Percentiles rank a stretch among this genome's conserved stretches.
These are phyloP conservation scores for Daucus carota DNA, from an alignment of 129 eudicot genomes.

Conservation along the genomic window DNA sequence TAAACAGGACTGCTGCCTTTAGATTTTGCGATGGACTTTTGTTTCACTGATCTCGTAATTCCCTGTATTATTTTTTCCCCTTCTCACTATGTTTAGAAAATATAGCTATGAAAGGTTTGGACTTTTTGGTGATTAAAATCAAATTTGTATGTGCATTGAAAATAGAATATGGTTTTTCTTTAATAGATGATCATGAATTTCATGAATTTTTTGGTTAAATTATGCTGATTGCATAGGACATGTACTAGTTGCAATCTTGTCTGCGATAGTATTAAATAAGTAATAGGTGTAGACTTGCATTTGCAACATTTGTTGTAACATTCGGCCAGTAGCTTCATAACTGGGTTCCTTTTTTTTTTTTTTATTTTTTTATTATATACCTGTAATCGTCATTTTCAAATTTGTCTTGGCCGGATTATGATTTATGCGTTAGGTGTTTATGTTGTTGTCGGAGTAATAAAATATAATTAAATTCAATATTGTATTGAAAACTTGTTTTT, in stretches of 20 bases:
- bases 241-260: neutral
- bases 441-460: too few relatives aligned
- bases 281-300: neutral
- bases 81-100: slow-evolving; percentile 3
- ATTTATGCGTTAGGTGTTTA: too few relatives aligned
- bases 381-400: too few relatives aligned
- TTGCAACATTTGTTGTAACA: neutral
- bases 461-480: too few relatives aligned
- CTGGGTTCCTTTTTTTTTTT: too few relatives aligned
- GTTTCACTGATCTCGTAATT: neutral
- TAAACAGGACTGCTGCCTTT: slow-evolving; percentile 12
- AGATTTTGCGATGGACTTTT: slow-evolving; percentile 8
- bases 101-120: slow-evolving; percentile 9
- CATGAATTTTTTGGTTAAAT: neutral
- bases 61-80: neutral
- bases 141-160: slow-evolving; percentile 3
- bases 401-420: too few relatives aligned
- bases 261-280: too few relatives aligned
- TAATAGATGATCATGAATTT: slow-evolving; percentile 1
- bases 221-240: neutral
- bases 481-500: too few relatives aligned
- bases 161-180: neutral
- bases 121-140: neutral
- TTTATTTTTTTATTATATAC: too few relatives aligned
- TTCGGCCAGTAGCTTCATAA: neutral